Conservation (phyloP, 208 protist species). For the Trypanosoma mega region DNA sequence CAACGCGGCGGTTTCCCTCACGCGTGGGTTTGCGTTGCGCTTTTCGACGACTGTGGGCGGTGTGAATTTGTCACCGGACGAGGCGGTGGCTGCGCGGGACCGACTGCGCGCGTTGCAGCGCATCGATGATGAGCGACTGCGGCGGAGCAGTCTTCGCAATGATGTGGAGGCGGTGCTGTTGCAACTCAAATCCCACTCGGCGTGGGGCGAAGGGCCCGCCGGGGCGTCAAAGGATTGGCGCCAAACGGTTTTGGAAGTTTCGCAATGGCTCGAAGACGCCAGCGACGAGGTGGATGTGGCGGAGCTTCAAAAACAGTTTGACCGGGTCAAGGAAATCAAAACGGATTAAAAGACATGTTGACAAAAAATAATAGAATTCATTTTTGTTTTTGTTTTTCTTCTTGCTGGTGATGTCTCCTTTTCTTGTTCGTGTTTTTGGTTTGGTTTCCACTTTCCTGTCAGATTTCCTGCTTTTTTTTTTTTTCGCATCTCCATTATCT, state of each 20-base stretch:
- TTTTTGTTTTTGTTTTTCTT: too few relatives aligned
- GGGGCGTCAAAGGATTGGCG: conserved; percentile 30
- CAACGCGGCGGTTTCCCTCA: not conserved
- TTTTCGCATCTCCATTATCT: not conserved
- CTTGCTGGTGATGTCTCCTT: too few relatives aligned
- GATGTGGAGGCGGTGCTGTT: conserved; percentile 59
- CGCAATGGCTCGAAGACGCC: conserved; percentile 46
- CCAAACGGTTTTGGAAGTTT: conserved; percentile 29
- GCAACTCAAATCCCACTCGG: conserved; percentile 40
- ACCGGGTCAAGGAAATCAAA: conserved; percentile 36
- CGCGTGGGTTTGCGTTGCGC: conserved; percentile 15
- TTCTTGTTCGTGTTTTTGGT: too few relatives aligned
- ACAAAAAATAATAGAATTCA: too few relatives aligned
- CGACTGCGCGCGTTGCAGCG: conserved; percentile 43
- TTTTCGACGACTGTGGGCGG: not conserved
- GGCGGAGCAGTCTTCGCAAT: conserved; percentile 57
- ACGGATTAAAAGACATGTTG: conserved; percentile 8
- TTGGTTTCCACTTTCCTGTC: too few relatives aligned
- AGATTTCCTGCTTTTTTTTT: not conserved
- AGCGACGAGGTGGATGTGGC: conserved; percentile 16
- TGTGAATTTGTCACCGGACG: conserved; percentile 37
- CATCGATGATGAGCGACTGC: conserved; percentile 45
- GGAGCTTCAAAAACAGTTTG: conserved; percentile 15
- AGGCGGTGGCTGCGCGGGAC: conserved; percentile 30
- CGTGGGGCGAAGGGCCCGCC: conserved; percentile 28